phyloP scores from a whole-genome alignment of 768 basidiomycete species.

The Phlebiopsis flavidoalba region DNA sequence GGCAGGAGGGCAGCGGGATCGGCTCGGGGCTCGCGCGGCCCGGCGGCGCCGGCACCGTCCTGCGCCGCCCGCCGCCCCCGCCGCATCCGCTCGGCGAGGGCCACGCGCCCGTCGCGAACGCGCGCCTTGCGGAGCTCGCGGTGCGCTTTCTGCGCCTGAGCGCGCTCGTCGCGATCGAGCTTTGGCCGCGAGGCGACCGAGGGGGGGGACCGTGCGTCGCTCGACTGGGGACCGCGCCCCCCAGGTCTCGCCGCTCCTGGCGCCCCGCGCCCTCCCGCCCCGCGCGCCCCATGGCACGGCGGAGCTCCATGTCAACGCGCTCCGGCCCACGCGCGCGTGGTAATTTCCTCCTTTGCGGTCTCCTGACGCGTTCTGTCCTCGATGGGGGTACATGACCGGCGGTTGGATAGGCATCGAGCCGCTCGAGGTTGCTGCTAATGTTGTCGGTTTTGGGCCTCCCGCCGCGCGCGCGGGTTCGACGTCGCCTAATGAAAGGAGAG shows the following conservation, averaged over 20 bases:
- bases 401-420: constrained; percentile 75
- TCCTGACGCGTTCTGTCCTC: constrained; percentile 77
- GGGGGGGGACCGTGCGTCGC: constrained; percentile 35
- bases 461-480: neutral
- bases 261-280: constrained; percentile 15
- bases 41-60: constrained; percentile 48
- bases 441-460: constrained; percentile 56
- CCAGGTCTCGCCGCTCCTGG: constrained; percentile 18
- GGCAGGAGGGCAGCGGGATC: constrained; percentile 71
- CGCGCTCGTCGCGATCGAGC: constrained; percentile 72
- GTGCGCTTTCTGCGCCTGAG: constrained; percentile 72
- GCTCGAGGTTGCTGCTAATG: constrained; percentile 67
- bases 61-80: constrained; percentile 41
- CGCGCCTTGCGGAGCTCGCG: constrained; percentile 61
- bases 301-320: constrained; percentile 30
- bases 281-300: constrained; percentile 10
- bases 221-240: constrained; percentile 30
- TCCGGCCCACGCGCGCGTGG: constrained; percentile 74
- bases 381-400: constrained; percentile 81
- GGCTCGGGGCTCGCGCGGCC: constrained; percentile 64
- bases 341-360: constrained; percentile 71
- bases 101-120: constrained; percentile 47
- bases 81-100: constrained; percentile 14
- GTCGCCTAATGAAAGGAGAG: constrained; percentile 1
- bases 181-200: constrained; percentile 59